phyloP scores from a whole-genome alignment of 352 stramenopile species.

The Pythium utonaiense region DNA sequence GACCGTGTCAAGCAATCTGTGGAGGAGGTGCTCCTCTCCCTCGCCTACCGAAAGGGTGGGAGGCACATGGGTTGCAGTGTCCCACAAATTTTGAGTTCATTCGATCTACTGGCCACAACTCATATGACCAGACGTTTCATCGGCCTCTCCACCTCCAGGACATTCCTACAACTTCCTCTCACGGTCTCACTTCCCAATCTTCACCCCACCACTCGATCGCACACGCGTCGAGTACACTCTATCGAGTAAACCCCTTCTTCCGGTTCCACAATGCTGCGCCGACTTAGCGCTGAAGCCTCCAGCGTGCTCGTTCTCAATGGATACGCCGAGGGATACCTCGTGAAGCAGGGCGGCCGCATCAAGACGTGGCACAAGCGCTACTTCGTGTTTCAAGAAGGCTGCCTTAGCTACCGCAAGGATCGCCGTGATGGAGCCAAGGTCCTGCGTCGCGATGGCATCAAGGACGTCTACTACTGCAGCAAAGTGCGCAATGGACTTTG shows the following conservation, averaged over 20 bases:
- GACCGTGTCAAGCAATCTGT: not conserved
- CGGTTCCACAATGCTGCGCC: not conserved
- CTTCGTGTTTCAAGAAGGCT: conserved; percentile 73
- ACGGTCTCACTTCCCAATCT: not conserved
- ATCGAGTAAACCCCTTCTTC: not conserved
- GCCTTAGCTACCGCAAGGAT: conserved; percentile 60
- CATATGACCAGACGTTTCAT: not conserved
- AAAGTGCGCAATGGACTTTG: conserved; percentile 49
- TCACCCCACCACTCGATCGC: not conserved
- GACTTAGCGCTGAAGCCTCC: not conserved
- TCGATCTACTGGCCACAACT: not conserved
- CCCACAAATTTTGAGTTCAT: not conserved
- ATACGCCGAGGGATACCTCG: conserved; percentile 64
- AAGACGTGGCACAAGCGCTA: conserved; percentile 80
- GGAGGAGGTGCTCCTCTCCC: not conserved
- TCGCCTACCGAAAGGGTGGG: not conserved
- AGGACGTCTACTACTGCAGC: conserved; percentile 48
- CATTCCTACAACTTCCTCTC: too few species aligned
- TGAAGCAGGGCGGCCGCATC: conserved; percentile 61
- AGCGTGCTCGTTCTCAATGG: conserved; percentile 52
- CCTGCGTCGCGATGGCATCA: conserved; percentile 42
- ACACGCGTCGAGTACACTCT: not conserved
- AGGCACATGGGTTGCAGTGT: not conserved
- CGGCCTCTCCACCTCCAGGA: too few species aligned
- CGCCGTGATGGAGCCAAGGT: conserved; percentile 45